Evolutionary conservation across 345 rosid species (phyloP).

Genomic region (Brassica juncea): DNA sequence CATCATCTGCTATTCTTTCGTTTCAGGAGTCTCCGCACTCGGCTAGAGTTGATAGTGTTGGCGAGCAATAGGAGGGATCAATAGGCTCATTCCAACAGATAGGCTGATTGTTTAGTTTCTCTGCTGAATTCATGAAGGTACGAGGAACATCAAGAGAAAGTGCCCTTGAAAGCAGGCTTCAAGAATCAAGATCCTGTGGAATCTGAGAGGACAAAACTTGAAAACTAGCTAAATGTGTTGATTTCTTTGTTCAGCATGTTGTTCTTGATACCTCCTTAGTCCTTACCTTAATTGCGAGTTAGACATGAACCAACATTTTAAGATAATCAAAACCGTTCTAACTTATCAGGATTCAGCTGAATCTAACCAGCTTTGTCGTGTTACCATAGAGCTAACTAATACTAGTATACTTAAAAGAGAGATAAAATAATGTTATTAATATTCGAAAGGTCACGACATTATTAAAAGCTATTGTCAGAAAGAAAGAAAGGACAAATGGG

Average conservation of each 20-base stretch:
- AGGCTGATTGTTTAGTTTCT: too few relatives aligned
- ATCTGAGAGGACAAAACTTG: slow-evolving; percentile 8
- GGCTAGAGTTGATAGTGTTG: slow-evolving; percentile 89
- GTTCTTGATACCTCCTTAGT: not conserved
- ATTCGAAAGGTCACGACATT: not conserved
- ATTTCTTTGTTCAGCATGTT: slow-evolving; percentile 1
- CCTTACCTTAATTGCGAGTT: not conserved
- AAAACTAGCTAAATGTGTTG: slow-evolving; percentile 23
- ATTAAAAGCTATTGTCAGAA: not conserved
- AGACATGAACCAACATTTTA: too few relatives aligned
- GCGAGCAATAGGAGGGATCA: slow-evolving; percentile 91
- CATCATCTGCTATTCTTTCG: slow-evolving; percentile 4
- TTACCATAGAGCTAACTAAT: too few relatives aligned
- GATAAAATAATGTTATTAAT: too few relatives aligned
- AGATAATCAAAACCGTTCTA: too few relatives aligned
- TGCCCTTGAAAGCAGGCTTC: slow-evolving; percentile 59
- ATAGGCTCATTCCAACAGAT: slow-evolving; percentile 98
- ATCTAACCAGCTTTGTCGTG: too few relatives aligned
- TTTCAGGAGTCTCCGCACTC: slow-evolving; percentile 96
- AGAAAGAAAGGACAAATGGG: not conserved
- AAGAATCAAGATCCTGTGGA: not conserved
- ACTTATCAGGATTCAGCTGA: not conserved
- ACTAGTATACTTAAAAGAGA: too few relatives aligned
- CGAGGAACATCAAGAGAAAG: slow-evolving; percentile 97
- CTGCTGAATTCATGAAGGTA: slow-evolving; percentile 31